Conservation (phyloP, 345 rosid genomes). For the Brassica cretica region DNA sequence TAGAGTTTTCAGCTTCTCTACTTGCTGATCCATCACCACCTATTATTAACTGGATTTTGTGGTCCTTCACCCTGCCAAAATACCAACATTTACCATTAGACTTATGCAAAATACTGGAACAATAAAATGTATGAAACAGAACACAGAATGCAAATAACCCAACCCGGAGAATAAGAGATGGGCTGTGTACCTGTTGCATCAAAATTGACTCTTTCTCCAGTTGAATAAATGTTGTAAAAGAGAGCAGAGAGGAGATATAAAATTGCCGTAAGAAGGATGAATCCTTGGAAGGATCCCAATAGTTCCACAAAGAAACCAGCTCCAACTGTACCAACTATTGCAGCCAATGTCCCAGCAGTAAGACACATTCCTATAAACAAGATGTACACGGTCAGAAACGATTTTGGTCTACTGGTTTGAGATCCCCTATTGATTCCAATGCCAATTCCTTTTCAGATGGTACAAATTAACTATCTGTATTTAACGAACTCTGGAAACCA, state of each 20-base stretch:
- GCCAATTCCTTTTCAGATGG: background rate
- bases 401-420: background rate
- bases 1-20: conserved; percentile 15
- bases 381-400: background rate
- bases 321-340: conserved; percentile 93
- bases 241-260: conserved; percentile 71
- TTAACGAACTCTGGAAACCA: background rate
- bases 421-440: background rate
- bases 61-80: conserved; percentile 27
- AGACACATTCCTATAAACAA: conserved; percentile 70
- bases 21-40: conserved; percentile 18
- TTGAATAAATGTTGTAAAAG: conserved; percentile 71
- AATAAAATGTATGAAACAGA: background rate
- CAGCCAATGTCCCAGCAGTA: conserved; percentile 86
- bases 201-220: conserved; percentile 81
- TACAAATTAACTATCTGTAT: background rate
- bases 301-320: conserved; percentile 89
- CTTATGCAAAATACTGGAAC: background rate
- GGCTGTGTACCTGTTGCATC: conserved; percentile 51
- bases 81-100: background rate
- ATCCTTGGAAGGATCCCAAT: conserved; percentile 90
- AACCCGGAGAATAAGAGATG: background rate
- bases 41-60: background rate
- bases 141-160: background rate
- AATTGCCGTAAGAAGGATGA: conserved; percentile 70